These are phyloP conservation scores for Penicillium fuscoglaucum DNA, from an alignment of 2,329 filamentous ascomycete species.

Conservation along the genomic window DNA sequence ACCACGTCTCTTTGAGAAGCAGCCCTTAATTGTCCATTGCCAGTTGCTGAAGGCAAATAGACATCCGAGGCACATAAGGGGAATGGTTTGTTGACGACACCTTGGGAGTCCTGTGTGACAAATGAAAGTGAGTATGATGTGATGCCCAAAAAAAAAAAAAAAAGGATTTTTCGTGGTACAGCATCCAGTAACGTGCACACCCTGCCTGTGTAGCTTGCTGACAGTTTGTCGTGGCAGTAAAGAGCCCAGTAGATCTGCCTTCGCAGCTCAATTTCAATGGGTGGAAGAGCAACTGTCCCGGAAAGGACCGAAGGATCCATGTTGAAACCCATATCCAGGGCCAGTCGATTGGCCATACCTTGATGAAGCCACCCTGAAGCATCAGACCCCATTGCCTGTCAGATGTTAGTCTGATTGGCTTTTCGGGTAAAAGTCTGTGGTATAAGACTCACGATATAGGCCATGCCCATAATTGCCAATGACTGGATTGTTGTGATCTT, in stretches of 20 bases:
- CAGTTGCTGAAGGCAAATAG: slow-evolving; percentile 16
- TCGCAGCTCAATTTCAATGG: slow-evolving; percentile 34
- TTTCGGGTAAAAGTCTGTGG: neutral
- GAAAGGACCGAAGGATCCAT: slow-evolving; percentile 33
- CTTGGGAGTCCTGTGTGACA: slow-evolving; percentile 31
- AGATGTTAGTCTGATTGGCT: neutral
- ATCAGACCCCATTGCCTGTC: slow-evolving; percentile 37
- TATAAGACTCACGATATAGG: slow-evolving; percentile 29
- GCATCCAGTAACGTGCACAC: slow-evolving; percentile 39
- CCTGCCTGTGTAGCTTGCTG: slow-evolving; percentile 38
- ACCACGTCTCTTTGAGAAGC: slow-evolving; percentile 20
- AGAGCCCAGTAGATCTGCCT: slow-evolving; percentile 42
- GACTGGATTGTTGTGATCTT: slow-evolving; percentile 43
- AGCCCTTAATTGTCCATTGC: slow-evolving; percentile 19
- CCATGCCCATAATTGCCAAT: slow-evolving; percentile 31
- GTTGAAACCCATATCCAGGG: slow-evolving; percentile 43
- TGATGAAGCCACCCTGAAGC: slow-evolving; percentile 41
- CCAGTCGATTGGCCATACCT: slow-evolving; percentile 41
- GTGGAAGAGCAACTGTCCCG: slow-evolving; percentile 26
- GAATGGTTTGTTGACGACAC: slow-evolving; percentile 31
- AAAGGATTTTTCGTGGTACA: no score
- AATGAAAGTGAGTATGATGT: neutral
- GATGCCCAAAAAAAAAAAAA: no score
- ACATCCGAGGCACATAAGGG: slow-evolving; percentile 15
- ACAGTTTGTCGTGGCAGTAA: slow-evolving; percentile 40